Percentiles rank a stretch among this genome's conserved stretches.
These are phyloP conservation scores for Hypoxylon trugodes DNA, from an alignment of 495 filamentous ascomycete species.

Conservation along the genomic window DNA sequence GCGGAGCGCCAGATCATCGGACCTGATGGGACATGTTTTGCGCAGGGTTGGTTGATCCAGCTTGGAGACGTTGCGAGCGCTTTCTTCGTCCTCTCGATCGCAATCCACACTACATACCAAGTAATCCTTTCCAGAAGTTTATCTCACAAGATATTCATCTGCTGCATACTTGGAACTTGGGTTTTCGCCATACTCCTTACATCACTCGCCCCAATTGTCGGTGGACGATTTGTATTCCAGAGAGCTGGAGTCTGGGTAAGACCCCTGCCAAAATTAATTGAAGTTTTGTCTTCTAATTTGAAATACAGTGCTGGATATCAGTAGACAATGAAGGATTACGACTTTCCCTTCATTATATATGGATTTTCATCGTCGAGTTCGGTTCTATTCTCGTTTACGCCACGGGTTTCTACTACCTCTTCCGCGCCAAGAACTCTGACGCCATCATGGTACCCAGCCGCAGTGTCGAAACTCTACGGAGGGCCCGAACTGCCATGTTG, in stretches of 20 bases:
- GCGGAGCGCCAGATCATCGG: constrained; percentile 57
- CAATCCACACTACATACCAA: constrained; percentile 65
- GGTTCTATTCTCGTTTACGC: constrained; percentile 67
- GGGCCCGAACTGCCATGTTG: constrained; percentile 34
- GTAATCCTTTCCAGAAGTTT: constrained; percentile 60
- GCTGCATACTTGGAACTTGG: constrained; percentile 59
- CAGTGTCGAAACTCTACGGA: constrained; percentile 13
- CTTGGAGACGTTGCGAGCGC: constrained; percentile 69
- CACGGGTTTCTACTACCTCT: constrained; percentile 63
- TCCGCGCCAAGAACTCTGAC: constrained; percentile 49
- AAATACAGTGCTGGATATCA: constrained; percentile 64
- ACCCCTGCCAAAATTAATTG: neutral
- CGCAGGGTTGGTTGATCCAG: constrained; percentile 70
- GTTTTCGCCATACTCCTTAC: constrained; percentile 58
- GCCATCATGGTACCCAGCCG: constrained; percentile 5
- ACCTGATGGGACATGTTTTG: constrained; percentile 62
- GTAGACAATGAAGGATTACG: constrained; percentile 45
- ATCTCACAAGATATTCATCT: constrained; percentile 54
- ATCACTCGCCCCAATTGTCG: constrained; percentile 56
- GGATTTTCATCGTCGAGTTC: constrained; percentile 72
- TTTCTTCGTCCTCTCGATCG: constrained; percentile 68
- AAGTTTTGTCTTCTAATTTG: constrained; percentile 5
- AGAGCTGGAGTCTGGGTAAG: constrained; percentile 64
- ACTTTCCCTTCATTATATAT: constrained; percentile 70
- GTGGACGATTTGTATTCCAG: constrained; percentile 59